Evolutionary conservation across 352 stramenopile genomes (phyloP), one percentile per base, ranked within the genome.

Genomic region (Halophytophthora polymorphica): DNA sequence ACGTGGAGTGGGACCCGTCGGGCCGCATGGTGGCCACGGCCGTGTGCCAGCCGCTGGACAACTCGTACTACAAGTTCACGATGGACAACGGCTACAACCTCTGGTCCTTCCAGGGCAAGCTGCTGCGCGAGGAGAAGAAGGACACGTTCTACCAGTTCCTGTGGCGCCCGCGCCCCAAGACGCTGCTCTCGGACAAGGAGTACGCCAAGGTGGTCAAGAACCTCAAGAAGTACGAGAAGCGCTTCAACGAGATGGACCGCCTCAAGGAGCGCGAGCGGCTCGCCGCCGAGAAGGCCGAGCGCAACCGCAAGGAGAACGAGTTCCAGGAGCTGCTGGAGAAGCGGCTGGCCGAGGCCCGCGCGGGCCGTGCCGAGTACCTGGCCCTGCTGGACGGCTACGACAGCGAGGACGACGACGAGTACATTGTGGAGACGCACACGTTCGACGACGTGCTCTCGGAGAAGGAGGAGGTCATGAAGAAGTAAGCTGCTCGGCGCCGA

Each of bases 61-160:
- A 92, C 67, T 88, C 81, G 69, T 92, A 94, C 73, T 98, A 98
- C 78, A 98, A 98, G 75, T 97, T 97, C 73, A 90, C 96, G 48
- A 98, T 99, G 90, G 97, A 99, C 83, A 99, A 99, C 59, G 97
- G 97, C 45, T 99, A 97, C 78, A 98, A 94, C 53, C 66, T 98
- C 18, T 98, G 95, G 95, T 97, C 86, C 35, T 99, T 99, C 85
- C 97, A 99, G 76, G 96, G 96, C 19, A 97, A 96, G 63, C 81
- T 96, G 56, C 70, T 98, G 1, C 72, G 86, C 35, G 91, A 98
- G 61, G 82, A 97, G 64, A 97, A 96, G 56, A 98, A 98, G 66
- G 95, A 99, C 56, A 84, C 95, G 39, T 99, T 99, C 69, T 99
- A 99, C 70, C 83, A 93, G 66, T 91, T 95, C 53, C 49, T 91